Conservation (phyloP, 1,284 basidiomycete species). For the Butyriboletus appendiculatus region DNA sequence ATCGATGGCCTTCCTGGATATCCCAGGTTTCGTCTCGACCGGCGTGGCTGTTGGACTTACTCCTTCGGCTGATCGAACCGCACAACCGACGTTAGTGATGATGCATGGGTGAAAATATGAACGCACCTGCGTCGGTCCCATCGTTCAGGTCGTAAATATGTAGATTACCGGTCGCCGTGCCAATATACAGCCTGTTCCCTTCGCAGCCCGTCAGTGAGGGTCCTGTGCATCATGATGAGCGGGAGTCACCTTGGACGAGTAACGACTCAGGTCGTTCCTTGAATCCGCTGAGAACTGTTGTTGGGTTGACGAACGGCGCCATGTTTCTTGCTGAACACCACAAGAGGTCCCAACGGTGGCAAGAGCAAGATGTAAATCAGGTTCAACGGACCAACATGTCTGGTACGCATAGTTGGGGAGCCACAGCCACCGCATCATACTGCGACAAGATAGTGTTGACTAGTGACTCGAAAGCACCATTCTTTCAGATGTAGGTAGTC, state of each 20-base stretch:
- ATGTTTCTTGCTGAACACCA: constrained; percentile 25
- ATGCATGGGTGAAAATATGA: background rate
- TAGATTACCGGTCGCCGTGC: constrained; percentile 70
- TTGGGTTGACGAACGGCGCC: constrained; percentile 48
- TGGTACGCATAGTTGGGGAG: background rate
- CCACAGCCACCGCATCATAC: constrained; percentile 7
- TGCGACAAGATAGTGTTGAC: too few relatives aligned
- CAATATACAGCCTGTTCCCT: constrained; percentile 81
- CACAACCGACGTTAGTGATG: constrained; percentile 1
- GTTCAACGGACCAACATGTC: too few relatives aligned
- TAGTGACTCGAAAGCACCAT: too few relatives aligned
- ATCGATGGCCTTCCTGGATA: constrained; percentile 76
- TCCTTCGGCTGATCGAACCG: constrained; percentile 29
- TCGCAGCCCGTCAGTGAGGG: constrained; percentile 5
- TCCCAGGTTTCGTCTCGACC: constrained; percentile 65
- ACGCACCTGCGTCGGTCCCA: constrained; percentile 39
- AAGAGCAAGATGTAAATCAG: background rate
- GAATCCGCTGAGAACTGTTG: constrained; percentile 41
- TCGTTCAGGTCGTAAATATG: constrained; percentile 62
- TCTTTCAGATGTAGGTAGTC: too few relatives aligned
- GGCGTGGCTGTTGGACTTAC: constrained; percentile 44
- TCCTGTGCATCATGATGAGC: constrained; percentile 15
- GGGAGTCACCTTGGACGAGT: constrained; percentile 36
- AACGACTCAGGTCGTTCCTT: constrained; percentile 51
- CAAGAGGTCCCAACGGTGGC: background rate